A percentile compares a stretch with the other conserved stretches of the same genome.
These are phyloP conservation scores for Dictyostelium firmibasis DNA, from an alignment of 78 protist genomes.

Conservation along the genomic window DNA sequence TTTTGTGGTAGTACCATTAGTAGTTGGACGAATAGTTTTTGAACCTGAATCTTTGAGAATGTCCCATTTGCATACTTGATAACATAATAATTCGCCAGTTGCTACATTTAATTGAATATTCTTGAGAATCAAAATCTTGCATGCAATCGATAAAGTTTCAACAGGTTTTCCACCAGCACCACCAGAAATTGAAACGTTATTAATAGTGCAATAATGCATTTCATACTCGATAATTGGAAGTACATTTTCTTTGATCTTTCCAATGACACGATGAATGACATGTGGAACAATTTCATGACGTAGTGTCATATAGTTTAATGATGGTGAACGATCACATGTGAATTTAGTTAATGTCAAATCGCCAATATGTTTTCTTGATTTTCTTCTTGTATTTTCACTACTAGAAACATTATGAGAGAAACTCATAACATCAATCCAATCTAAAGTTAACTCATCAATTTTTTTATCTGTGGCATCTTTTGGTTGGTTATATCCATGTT, in stretches of 20 bases:
- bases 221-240: slow-evolving; percentile 19
- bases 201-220: not conserved
- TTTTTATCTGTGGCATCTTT: not conserved
- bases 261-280: not conserved
- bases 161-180: slow-evolving; percentile 55
- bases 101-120: not conserved
- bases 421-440: slow-evolving; percentile 33
- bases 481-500: not conserved
- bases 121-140: not conserved
- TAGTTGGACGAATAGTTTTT: not conserved
- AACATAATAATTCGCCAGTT: not conserved
- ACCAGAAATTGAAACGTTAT: slow-evolving; percentile 7
- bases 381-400: not conserved
- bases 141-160: not conserved
- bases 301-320: slow-evolving; percentile 1
- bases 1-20: not conserved
- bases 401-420: slow-evolving; percentile 12
- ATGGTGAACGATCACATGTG: not conserved
- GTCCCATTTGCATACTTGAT: slow-evolving; percentile 22
- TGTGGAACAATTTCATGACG: slow-evolving; percentile 10
- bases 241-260: not conserved
- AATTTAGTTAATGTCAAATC: not conserved
- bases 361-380: not conserved
- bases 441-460: not conserved
- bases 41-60: not conserved